Evolutionary conservation across 768 basidiomycete genomes (phyloP).

Genomic region (Sarcodon sp.): DNA sequence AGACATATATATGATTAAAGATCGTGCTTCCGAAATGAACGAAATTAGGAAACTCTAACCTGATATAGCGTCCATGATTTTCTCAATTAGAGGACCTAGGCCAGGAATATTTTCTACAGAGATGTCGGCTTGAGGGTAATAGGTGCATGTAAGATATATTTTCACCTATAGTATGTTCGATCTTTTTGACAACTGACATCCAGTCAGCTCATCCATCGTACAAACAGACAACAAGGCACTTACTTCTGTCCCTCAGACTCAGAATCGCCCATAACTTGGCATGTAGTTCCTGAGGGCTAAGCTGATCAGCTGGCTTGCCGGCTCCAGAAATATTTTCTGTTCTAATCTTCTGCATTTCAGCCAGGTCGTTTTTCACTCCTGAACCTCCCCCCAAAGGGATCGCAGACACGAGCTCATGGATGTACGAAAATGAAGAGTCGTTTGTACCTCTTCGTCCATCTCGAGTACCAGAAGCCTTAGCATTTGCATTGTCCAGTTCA

Average conservation of each 20-base stretch:
- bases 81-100: conserved; percentile 59
- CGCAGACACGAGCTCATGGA: conserved; percentile 48
- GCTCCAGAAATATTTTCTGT: conserved; percentile 33
- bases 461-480: conserved; percentile 24
- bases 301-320: conserved; percentile 62
- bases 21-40: neutral
- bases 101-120: conserved; percentile 73
- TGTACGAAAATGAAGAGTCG: conserved; percentile 19
- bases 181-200: conserved; percentile 58
- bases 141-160: neutral
- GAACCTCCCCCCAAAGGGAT: conserved; percentile 49
- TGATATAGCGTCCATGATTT: conserved; percentile 60
- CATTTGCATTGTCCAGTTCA: conserved; percentile 60
- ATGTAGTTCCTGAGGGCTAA: conserved; percentile 86
- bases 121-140: neutral
- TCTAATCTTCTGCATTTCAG: conserved; percentile 57
- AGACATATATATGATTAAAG: neutral
- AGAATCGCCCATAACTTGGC: conserved; percentile 76
- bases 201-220: neutral
- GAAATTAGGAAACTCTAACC: conserved; percentile 22
- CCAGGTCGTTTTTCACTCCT: conserved; percentile 65
- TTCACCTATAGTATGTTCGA: conserved; percentile 57
- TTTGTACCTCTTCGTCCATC: conserved; percentile 18
- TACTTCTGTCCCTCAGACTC: conserved; percentile 71
- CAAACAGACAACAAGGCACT: conserved; percentile 7